These are phyloP conservation scores for Murraya koenigii DNA, from an alignment of 345 rosid species.

Conservation along the genomic window DNA sequence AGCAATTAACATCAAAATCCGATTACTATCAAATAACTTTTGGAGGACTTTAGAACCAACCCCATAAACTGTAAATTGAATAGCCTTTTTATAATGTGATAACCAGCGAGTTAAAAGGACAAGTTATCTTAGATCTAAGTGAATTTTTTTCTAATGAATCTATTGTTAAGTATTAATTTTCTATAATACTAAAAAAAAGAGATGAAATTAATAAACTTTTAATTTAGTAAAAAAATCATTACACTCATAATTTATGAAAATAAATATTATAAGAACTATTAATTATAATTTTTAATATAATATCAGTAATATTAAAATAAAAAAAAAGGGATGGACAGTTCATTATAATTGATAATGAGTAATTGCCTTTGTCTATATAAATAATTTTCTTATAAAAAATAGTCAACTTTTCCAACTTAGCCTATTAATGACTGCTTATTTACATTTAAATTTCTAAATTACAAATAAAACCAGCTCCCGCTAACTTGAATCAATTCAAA, in stretches of 20 bases:
- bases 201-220: no score
- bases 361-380: not conserved
- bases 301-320: no score
- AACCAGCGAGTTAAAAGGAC: no score
- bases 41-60: not conserved
- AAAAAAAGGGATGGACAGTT: not conserved
- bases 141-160: no score
- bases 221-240: no score
- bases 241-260: no score
- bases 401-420: not conserved
- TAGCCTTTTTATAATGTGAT: no score
- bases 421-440: not conserved
- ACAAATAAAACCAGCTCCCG: constrained; percentile 16
- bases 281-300: no score
- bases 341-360: not conserved
- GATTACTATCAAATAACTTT: not conserved
- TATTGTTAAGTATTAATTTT: no score
- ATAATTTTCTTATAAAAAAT: not conserved
- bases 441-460: not conserved
- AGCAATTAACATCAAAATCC: not conserved
- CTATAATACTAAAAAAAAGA: not conserved
- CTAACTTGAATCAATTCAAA: constrained; percentile 22
- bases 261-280: no score
- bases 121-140: no score
- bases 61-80: not conserved